Evolutionary conservation across 2,329 filamentous ascomycete species (phyloP), one percentile per base, ranked within the genome.

Genomic region (Metarhizium rileyi): DNA sequence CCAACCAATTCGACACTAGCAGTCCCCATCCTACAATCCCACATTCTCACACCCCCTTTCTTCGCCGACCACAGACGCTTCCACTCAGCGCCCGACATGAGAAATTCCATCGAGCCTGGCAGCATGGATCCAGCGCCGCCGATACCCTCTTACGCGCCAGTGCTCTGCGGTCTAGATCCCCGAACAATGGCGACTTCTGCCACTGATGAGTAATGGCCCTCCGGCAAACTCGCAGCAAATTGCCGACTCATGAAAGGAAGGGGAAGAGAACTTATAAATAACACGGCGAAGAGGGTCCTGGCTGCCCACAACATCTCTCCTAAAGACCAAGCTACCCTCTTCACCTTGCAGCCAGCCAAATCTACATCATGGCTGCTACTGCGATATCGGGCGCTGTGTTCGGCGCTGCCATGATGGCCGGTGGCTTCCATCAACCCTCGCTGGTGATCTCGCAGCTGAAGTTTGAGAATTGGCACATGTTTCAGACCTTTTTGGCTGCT

Each of bases 401-500:
- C 56, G 83, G 83, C 44, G 76, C 76, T 10, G 78, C 81, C 49
- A 70, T 85, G 41, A 70, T 77, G 28, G 75, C 73, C 3, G 73
- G 81, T 1, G 81, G 81, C 27, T 78, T 86, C 50, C 77, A 77
- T 57, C 68, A 75, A 35, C 82, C 83, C 0, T 67, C 73, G 0
- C 70, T 83, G 44, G 81, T 87, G 56, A 63, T 79, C 50, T 66
- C 70, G 8, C 83, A 86, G 66, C 74, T 86, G 66, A 71, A 69
- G 23, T 67, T 84, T 43, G 65, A 73, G 44, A 75, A 83, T 59
- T 84, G 77, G 64, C 80, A 82, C 60, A 86, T 86, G 82, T 61
- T 83, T 27, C 75, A 84, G 63, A 72, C 74, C 9, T 86, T 86
- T 57, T 64, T 86, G 4, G 72, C 77, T 1, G 83, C 81, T 3